Base-by-base conservation (phyloP, 1,284 basidiomycete species). In the Pterula multifida region DNA sequence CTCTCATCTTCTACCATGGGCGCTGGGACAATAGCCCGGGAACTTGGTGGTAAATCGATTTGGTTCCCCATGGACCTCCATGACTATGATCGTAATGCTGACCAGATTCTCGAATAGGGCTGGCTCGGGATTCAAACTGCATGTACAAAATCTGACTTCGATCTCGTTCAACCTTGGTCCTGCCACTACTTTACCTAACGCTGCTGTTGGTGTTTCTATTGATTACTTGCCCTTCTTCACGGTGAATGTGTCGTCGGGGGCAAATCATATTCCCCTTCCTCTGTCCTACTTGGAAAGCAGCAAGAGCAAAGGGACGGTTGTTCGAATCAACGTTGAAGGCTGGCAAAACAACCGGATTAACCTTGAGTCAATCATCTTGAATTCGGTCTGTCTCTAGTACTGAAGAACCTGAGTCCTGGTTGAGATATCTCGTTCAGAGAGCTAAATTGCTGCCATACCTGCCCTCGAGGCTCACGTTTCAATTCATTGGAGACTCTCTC, bases 291-390 rank as follows among this genome's bases (percentile, higher is more conserved):
- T 47, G 24, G 46, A 19, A 11, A 39, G 47, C 2, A 36, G 26
- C 9, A 50, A 50, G 39, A 50, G 28, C 11, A 49, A 50, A 24
- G 52, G 53, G 15, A 64, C 61, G 3, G 65, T 75, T 3, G 65
- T 79, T 1, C 60, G 75, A 15, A 61, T 79, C 47, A 75, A 77
- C 53, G 72, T 69, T 3, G 67, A 76, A 54, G 75, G 75, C 15
- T 79, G 76, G 74, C 73, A 78, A 60, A 69, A 78, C 55, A 79
- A 79, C 58, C 66, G 74, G 3, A 68, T 79, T 48, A 69, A 79
- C 55, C 61, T 79, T 1, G 68, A 76, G 55, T 67, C 62, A 28
- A 64, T 79, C 42, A 57, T 56, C 2, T 50, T 78, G 4, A 78
- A 79, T 55, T 42, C 58, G 49, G 75, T 78, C 53, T 12, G 66